Percentiles rank a stretch among this genome's conserved stretches.
Evolutionary conservation across 192 early-diverging fungal species (phyloP).

Genomic region (Gigaspora rosea): DNA sequence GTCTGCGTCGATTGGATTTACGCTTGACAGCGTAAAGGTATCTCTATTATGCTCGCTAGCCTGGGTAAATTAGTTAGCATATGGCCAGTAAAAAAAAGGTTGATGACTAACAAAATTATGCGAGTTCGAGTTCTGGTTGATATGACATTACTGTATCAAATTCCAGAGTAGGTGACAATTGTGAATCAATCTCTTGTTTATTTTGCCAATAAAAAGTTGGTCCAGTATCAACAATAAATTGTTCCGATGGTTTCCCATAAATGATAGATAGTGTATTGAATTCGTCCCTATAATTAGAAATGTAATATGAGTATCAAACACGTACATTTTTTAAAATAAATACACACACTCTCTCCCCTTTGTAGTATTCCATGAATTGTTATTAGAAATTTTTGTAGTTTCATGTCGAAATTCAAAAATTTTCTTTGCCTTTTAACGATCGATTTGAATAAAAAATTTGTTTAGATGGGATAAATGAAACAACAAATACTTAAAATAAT

Average conservation of each 20-base stretch:
- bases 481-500: neutral
- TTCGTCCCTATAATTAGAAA: neutral
- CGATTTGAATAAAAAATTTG: neutral
- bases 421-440: neutral
- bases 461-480: neutral
- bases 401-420: neutral
- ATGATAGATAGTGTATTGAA: too few relatives aligned
- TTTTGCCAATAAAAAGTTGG: neutral
- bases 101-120: neutral
- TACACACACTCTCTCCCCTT: neutral
- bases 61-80: neutral
- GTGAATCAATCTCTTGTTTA: neutral
- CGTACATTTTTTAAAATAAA: neutral
- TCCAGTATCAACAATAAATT: neutral
- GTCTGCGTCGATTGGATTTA: neutral
- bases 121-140: neutral
- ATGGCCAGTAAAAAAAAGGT: neutral
- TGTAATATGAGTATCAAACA: neutral
- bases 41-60: neutral
- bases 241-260: constrained; percentile 9
- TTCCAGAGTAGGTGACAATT: neutral
- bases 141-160: neutral
- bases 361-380: neutral
- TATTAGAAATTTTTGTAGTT: neutral
- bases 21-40: neutral